A percentile compares a stretch with the other conserved stretches of the same genome.
phyloP scores from a whole-genome alignment of 2,329 filamentous ascomycete genomes.

The Dothideomycetidae sp. region DNA sequence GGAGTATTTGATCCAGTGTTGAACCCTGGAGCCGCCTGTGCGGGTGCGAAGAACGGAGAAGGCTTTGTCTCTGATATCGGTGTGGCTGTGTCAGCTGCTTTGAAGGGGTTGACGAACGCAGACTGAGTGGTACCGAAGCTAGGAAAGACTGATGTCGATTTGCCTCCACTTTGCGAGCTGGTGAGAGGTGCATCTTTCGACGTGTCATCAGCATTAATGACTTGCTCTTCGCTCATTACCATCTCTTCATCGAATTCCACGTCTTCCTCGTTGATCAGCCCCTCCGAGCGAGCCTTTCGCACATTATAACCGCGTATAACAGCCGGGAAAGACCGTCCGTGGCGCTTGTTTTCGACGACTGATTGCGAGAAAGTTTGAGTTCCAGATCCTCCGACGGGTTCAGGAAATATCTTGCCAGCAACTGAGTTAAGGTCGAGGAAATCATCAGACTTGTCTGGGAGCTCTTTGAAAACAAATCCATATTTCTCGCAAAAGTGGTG shows the following conservation, averaged over 20 bases:
- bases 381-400: conserved; percentile 19
- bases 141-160: neutral
- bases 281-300: conserved; percentile 33
- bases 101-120: neutral
- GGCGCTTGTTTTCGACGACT: conserved; percentile 45
- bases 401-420: conserved; percentile 19
- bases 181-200: conserved; percentile 30
- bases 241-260: conserved; percentile 18
- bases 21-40: conserved; percentile 6
- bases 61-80: neutral
- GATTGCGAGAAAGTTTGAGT: conserved; percentile 39
- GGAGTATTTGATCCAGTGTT: conserved; percentile 1
- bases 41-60: conserved; percentile 4
- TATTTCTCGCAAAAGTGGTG: conserved; percentile 40
- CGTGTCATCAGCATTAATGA: conserved; percentile 16
- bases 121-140: neutral
- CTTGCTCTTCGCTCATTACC: conserved; percentile 22
- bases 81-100: neutral
- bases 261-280: conserved; percentile 34
- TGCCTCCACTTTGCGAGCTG: no score
- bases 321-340: conserved; percentile 39
- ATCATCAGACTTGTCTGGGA: conserved; percentile 28
- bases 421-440: conserved; percentile 42
- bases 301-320: conserved; percentile 44
- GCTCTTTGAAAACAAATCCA: conserved; percentile 36